Evolutionary conservation across 106 monocot genomes (phyloP).

Genomic region (Phalaenopsis equestris): DNA sequence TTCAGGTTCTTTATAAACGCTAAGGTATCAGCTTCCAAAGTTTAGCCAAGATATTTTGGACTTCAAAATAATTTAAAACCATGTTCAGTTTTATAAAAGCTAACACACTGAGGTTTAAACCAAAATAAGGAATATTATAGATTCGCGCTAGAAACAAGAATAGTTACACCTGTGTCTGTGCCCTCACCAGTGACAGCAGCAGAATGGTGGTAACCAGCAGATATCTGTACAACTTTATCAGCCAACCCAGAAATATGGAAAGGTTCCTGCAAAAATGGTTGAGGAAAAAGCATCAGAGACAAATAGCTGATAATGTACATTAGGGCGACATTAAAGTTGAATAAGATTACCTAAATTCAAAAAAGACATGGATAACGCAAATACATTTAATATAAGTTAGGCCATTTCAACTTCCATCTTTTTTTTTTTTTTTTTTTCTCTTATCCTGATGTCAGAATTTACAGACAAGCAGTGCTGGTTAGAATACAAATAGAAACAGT

Average conservation of each 20-base stretch:
- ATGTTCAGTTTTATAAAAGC: not conserved
- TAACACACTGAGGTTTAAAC: not conserved
- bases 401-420: not conserved
- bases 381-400: not conserved
- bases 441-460: not conserved
- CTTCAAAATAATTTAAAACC: not conserved
- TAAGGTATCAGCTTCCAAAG: not conserved
- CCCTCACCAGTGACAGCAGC: constrained; percentile 72
- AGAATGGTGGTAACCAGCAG: constrained; percentile 91
- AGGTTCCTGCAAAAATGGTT: constrained; percentile 42
- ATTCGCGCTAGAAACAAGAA: not conserved
- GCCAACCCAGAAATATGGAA: constrained; percentile 51
- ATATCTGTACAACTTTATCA: constrained; percentile 48
- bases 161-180: not conserved
- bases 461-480: not conserved
- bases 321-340: not conserved
- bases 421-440: not conserved
- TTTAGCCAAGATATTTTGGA: not conserved
- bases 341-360: not conserved
- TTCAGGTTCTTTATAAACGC: not conserved
- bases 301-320: not conserved
- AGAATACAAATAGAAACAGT: not conserved
- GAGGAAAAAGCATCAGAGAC: not conserved
- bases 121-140: not conserved
- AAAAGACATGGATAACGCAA: not conserved